These are phyloP conservation scores for Calvatia gigantea DNA, from an alignment of 768 basidiomycete genomes.

Conservation along the genomic window DNA sequence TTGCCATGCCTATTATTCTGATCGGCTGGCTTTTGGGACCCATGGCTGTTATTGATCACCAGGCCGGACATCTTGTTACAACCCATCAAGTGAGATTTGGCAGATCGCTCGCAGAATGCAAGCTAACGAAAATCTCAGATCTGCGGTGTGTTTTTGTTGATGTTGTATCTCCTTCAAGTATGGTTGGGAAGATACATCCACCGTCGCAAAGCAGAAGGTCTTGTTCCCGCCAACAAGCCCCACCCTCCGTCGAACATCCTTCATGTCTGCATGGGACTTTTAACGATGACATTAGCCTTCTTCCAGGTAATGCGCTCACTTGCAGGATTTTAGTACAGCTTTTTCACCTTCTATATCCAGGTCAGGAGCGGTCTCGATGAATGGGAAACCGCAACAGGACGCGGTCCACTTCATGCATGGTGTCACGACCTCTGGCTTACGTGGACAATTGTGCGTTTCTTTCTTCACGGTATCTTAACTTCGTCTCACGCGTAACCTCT, in stretches of 20 bases:
- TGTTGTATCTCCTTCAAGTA: conserved; percentile 49
- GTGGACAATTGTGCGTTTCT: conserved; percentile 41
- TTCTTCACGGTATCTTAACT: background rate
- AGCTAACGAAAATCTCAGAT: too few relatives aligned
- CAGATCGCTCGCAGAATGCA: too few relatives aligned
- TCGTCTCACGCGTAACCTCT: background rate
- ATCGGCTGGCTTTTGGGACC: conserved; percentile 48
- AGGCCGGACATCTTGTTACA: conserved; percentile 40
- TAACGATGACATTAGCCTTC: conserved; percentile 46
- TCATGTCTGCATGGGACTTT: conserved; percentile 52
- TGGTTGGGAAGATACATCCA: conserved; percentile 53
- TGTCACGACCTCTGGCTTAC: conserved; percentile 38
- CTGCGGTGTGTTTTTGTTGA: conserved; percentile 48
- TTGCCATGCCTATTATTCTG: conserved; percentile 48
- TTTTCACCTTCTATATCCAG: conserved; percentile 18
- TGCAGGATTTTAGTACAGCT: too few relatives aligned
- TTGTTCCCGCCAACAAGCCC: conserved; percentile 23
- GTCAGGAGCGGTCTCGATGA: conserved; percentile 42
- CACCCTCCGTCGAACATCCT: conserved; percentile 55
- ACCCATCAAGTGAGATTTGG: conserved; percentile 55
- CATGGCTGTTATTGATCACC: conserved; percentile 38
- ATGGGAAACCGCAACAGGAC: conserved; percentile 36
- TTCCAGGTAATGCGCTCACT: too few relatives aligned
- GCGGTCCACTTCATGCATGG: conserved; percentile 31
- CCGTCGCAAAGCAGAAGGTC: conserved; percentile 28